Conservation (phyloP, 1,139 yeast genomes). For the Kazachstania sp. region DNA sequence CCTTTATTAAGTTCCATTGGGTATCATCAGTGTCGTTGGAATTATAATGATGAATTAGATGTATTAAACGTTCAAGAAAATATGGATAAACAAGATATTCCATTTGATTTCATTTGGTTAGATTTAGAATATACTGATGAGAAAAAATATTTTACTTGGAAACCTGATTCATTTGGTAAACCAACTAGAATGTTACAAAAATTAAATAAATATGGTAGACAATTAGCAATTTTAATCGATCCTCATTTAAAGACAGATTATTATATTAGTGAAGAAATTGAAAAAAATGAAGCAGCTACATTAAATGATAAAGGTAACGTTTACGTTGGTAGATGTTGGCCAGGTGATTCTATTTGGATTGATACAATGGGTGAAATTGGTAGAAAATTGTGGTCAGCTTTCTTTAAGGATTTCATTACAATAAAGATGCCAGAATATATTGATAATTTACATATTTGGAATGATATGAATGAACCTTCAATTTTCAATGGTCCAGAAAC, state of each 20-base stretch:
- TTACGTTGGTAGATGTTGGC: slow-evolving; percentile 93
- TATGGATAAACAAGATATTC: slow-evolving; percentile 69
- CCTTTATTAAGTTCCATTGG: slow-evolving; percentile 81
- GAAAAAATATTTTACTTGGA: slow-evolving; percentile 91
- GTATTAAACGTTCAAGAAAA: slow-evolving; percentile 58
- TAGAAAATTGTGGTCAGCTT: slow-evolving; percentile 49
- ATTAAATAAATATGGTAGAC: slow-evolving; percentile 66
- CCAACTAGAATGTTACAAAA: slow-evolving; percentile 58
- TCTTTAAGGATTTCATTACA: slow-evolving; percentile 40
- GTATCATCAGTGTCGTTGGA: slow-evolving; percentile 97
- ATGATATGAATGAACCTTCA: slow-evolving; percentile 97
- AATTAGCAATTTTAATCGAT: slow-evolving; percentile 77
- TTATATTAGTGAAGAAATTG: slow-evolving; percentile 48
- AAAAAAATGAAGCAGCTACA: slow-evolving; percentile 36
- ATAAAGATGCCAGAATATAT: slow-evolving; percentile 35
- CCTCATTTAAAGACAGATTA: slow-evolving; percentile 81
- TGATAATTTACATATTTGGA: slow-evolving; percentile 76
- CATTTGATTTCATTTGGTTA: slow-evolving; percentile 90
- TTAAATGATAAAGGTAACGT: slow-evolving; percentile 41
- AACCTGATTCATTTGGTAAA: slow-evolving; percentile 60
- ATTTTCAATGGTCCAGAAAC: slow-evolving; percentile 94
- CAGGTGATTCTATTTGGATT: slow-evolving; percentile 92
- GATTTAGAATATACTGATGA: slow-evolving; percentile 86
- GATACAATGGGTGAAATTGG: slow-evolving; percentile 69
- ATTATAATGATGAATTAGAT: slow-evolving; percentile 81